These are phyloP conservation scores for Ochetophila trinervis DNA, from an alignment of 306 rosid species.

Conservation along the genomic window DNA sequence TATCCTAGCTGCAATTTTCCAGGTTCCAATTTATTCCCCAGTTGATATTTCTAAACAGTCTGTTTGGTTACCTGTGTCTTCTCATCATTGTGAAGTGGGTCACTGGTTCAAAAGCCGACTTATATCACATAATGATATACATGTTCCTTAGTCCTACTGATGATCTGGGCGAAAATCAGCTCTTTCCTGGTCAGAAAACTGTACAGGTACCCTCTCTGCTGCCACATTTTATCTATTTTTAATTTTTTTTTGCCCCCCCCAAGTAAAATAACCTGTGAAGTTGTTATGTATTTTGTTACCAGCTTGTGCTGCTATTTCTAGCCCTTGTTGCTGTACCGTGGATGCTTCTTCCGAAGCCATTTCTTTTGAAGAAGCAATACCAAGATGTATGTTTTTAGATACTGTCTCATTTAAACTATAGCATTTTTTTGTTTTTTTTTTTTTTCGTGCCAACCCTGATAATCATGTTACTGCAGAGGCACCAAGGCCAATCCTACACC, in stretches of 20 bases:
- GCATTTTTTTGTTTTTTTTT: background rate
- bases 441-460: slow-evolving; percentile 28
- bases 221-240: background rate
- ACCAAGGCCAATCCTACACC: slow-evolving; percentile 66
- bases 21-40: slow-evolving; percentile 96
- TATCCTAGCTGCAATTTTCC: slow-evolving; percentile 34
- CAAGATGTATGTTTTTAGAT: slow-evolving; percentile 52
- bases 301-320: slow-evolving; percentile 71
- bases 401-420: slow-evolving; percentile 10
- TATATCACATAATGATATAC: slow-evolving; percentile 94
- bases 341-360: slow-evolving; percentile 98
- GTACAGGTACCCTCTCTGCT: slow-evolving; percentile 55
- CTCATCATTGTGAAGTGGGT: slow-evolving; percentile 86
- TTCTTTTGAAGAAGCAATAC: slow-evolving; percentile 86
- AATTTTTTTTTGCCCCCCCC: background rate
- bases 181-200: slow-evolving; percentile 80
- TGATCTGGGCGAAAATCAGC: slow-evolving; percentile 92
- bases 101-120: slow-evolving; percentile 91
- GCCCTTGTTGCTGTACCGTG: slow-evolving; percentile 91
- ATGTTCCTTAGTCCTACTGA: slow-evolving; percentile 94
- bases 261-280: slow-evolving; percentile 5
- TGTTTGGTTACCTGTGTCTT: slow-evolving; percentile 85
- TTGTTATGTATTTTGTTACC: slow-evolving; percentile 26
- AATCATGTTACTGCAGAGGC: slow-evolving; percentile 59
- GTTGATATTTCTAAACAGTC: slow-evolving; percentile 83